Evolutionary conservation across 768 basidiomycete species (phyloP), one percentile per base, ranked within the genome.

Genomic region (Pisolithus marmoratus): DNA sequence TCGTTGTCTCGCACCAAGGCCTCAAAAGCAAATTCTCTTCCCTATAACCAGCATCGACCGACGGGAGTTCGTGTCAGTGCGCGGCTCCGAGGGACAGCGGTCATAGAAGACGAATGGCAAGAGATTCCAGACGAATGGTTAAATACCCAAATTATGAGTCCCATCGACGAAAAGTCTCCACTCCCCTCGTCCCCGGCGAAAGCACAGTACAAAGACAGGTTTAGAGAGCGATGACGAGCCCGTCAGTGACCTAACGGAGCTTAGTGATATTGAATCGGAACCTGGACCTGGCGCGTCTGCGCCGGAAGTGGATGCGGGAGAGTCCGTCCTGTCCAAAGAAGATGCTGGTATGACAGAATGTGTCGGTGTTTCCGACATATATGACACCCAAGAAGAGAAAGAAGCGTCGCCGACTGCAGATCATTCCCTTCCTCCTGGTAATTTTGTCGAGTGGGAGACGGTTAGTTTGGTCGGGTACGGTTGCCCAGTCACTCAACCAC

Each of bases 361-460:
- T 3, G 56, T 52, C 41, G 38, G 47, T 48, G 27, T 38, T 8
- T 1, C 62, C 48, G 42, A 61, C 34, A 64, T 68, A 17, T 6
- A 17, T 26, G n/a, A 2, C 34, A n/a, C 34, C 24, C 64, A 61
- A 11, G 71, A 68, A 48, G 58, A 68, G 44, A 36, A 31, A 31
- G 67, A 61, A 38, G 53, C 49, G 34, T 58, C 58, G 23, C 47
- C 6, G 41, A 46, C 44, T 37, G 36, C 37, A 42, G 52, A 41
- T 7, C 31, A 47, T 38, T 61, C 59, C n/a, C 60, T 56, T 8
- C 49, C 69, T 20, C 77, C 76, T 5, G 72, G 73, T 2, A 78
- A 77, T 45, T 89, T 89, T 59, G 66, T 90, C 38, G 93, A 95
- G 67, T 97, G 94, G 94, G 90, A 95, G 73, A 87, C 88, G 60